Conservation (phyloP, 2,329 filamentous ascomycete species). For the Lachnellula suecica region DNA sequence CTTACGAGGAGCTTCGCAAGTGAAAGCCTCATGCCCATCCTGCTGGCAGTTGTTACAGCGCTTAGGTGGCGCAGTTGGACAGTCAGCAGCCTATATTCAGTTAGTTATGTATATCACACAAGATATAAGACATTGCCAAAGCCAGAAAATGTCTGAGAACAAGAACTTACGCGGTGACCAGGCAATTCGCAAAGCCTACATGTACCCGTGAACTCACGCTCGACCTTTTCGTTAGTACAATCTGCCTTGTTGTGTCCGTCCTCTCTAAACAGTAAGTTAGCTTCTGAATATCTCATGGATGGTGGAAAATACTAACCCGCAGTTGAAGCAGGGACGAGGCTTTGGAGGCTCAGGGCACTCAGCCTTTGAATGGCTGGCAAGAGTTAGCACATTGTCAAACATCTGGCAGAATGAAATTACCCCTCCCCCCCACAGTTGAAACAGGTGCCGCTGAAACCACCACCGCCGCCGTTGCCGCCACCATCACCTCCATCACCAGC, state of each 20-base stretch:
- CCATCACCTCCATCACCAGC: constrained; percentile 7
- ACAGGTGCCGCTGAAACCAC: constrained; percentile 46
- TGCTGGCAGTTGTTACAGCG: constrained; percentile 62
- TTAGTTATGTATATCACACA: no score
- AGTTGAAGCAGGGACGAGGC: constrained; percentile 46
- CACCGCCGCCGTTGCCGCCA: constrained; percentile 14
- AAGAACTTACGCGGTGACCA: constrained; percentile 45
- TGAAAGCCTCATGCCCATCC: no score
- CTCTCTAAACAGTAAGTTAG: no score
- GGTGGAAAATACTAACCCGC: no score
- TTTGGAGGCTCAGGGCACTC: constrained; percentile 27
- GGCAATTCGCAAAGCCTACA: constrained; percentile 57
- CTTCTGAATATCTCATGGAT: no score
- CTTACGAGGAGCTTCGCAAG: constrained; percentile 61
- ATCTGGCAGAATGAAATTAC: constrained; percentile 31
- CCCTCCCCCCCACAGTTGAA: constrained; percentile 59
- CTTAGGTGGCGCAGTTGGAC: constrained; percentile 56
- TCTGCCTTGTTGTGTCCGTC: constrained; percentile 65
- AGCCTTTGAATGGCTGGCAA: constrained; percentile 12
- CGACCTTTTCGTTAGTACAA: constrained; percentile 54
- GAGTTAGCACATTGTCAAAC: constrained; percentile 1
- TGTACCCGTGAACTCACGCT: constrained; percentile 48
- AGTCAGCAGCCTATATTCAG: constrained; percentile 50
- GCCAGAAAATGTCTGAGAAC: background rate
- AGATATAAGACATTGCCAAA: no score